Evolutionary conservation across 148 eudicot species (phyloP).

Genomic region (Silene uniflora): DNA sequence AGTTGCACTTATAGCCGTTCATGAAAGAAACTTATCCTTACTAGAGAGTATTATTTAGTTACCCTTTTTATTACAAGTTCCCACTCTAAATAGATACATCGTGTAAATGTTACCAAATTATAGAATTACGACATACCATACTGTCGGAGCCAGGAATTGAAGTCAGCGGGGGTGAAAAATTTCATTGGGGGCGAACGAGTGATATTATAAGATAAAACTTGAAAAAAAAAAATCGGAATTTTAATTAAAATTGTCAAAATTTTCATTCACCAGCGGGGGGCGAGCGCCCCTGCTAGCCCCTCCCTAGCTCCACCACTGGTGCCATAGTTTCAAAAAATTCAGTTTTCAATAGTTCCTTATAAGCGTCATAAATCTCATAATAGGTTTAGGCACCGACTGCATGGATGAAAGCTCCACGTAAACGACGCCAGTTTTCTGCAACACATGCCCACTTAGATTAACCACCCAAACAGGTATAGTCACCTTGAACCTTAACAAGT

Average conservation of each 20-base stretch:
- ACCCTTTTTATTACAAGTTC: background rate
- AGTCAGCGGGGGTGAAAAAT: no score
- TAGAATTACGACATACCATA: background rate
- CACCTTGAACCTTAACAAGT: background rate
- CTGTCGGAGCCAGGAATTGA: no score
- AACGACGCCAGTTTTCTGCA: background rate
- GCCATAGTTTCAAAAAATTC: background rate
- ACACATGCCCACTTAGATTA: background rate
- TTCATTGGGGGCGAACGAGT: no score
- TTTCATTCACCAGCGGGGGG: no score
- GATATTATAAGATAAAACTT: no score
- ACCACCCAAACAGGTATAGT: background rate
- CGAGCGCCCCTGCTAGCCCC: no score
- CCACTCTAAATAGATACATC: background rate
- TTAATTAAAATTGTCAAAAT: no score
- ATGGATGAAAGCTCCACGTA: conserved; percentile 4
- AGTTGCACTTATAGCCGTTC: background rate
- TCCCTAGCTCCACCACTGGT: no score
- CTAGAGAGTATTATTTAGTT: background rate
- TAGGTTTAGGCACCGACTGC: background rate
- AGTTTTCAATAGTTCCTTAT: background rate
- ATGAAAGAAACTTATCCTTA: background rate
- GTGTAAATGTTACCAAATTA: background rate
- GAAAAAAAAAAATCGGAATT: no score
- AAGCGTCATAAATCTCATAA: background rate